Evolutionary conservation across 371 early-diverging fungal species (phyloP), one percentile per base, ranked within the genome.

Genomic region (Mucor lusitanicus): DNA sequence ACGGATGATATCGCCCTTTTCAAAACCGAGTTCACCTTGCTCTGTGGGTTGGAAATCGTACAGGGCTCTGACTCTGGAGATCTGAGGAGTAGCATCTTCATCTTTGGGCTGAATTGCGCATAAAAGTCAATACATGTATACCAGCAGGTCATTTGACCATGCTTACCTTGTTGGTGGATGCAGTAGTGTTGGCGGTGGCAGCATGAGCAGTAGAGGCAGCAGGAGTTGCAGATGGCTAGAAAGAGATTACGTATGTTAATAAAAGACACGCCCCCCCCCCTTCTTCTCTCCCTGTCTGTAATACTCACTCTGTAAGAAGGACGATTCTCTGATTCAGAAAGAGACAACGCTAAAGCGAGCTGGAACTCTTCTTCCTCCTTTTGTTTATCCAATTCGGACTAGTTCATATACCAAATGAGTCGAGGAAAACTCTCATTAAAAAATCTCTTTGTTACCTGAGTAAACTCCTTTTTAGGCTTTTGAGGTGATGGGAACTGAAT

Each of bases 321-420:
- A 42, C 80, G 78, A 39, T 84, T 82, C 71, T 89, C 85, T 53
- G 83, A 85, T 63, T 88, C 90, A 13, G 94, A 94, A 60, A 95
- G 80, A 6, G 96, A 97, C 54, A 97, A 76, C 3, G 96, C 97
- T 69, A 97, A 75, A 9, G 97, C 97, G 62, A 96, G 76, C 76
- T 97, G 93, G 59, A 95, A 77, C 40, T 97, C 94, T 48, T 96
- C 95, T 61, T 95, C 93, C 73, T 98, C 97, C 68, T 93, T 92
- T 70, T 91, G 89, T 67, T 87, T 90, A 54, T 90, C 90, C 27
- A 89, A 67, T 44, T 90, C 91, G 37, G 84, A 83, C 83, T 87
- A 72, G 15, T 59, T 19, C 2, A 35, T 35, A 17, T 5, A 63
- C 37, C 4, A 17, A 9, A 60, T 59, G 2, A 54, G 53, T 27